Conservation (phyloP, 1,284 basidiomycete species). For the Trichosporon coremiiforme region DNA sequence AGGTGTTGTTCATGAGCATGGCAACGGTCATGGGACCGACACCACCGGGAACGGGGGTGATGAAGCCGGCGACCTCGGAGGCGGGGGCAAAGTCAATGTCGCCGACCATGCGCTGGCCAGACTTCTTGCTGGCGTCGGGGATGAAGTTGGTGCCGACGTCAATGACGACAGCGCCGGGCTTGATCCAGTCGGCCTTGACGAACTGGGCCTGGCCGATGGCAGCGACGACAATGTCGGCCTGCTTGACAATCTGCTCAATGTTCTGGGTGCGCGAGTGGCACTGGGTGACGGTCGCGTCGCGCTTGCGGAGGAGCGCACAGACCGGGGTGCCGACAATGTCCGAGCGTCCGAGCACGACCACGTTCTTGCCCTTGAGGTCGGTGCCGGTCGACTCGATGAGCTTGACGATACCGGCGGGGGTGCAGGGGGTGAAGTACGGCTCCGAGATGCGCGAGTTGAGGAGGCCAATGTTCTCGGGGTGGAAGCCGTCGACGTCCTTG, state of each 20-base stretch:
- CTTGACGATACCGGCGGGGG: slow-evolving; percentile 88
- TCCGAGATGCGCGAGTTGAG: slow-evolving; percentile 86
- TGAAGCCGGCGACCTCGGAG: slow-evolving; percentile 74
- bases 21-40: slow-evolving; percentile 99
- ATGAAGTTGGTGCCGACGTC: slow-evolving; percentile 98
- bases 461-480: slow-evolving; percentile 98
- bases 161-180: slow-evolving; percentile 89
- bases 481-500: slow-evolving; percentile 99
- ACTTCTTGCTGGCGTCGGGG: slow-evolving; percentile 87
- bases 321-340: slow-evolving; percentile 99
- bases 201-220: slow-evolving; percentile 92
- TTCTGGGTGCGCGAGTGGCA: slow-evolving; percentile 90
- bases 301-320: slow-evolving; percentile 81
- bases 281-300: slow-evolving; percentile 95
- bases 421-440: slow-evolving; percentile 93
- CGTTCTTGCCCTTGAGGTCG: slow-evolving; percentile 72
- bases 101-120: slow-evolving; percentile 92
- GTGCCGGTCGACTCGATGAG: slow-evolving; percentile 85
- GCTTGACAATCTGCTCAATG: slow-evolving; percentile 75
- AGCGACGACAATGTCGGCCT: slow-evolving; percentile 88
- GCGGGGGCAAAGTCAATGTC: slow-evolving; percentile 89
- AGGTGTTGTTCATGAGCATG: slow-evolving; percentile 95
- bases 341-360: slow-evolving; percentile 92
- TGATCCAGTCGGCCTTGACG: slow-evolving; percentile 92
- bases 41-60: slow-evolving; percentile 97